Percentiles rank a stretch among this genome's conserved stretches.
Conservation (phyloP, 805 yeast species). For the Starmerella apis region DNA sequence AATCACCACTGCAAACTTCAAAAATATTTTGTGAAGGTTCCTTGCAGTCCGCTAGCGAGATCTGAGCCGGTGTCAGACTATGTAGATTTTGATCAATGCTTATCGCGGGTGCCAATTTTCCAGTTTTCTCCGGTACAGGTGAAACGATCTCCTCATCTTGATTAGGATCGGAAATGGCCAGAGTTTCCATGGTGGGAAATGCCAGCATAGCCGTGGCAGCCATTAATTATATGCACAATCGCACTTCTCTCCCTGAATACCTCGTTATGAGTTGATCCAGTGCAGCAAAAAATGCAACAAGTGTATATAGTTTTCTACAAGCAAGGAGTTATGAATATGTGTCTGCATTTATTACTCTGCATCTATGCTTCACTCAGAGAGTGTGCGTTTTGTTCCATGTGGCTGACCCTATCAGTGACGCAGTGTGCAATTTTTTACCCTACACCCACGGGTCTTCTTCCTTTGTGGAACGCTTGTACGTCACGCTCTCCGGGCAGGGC, state of each 20-base stretch:
- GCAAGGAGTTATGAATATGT: background rate
- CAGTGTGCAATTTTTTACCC: background rate
- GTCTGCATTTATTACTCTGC: background rate
- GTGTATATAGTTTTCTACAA: background rate
- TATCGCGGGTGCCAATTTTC: background rate
- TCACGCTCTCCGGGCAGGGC: background rate
- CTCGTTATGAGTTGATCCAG: background rate
- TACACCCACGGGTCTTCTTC: background rate
- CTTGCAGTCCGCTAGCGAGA: background rate
- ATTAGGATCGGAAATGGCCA: background rate
- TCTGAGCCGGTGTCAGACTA: background rate
- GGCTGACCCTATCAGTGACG: conserved; percentile 10
- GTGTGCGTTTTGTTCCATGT: conserved; percentile 6
- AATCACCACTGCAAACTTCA: background rate
- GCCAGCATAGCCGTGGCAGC: conserved; percentile 2
- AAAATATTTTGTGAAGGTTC: background rate
- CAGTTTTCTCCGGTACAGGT: background rate
- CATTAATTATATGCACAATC: background rate
- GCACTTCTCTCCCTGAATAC: background rate
- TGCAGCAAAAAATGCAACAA: background rate
- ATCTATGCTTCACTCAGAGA: background rate
- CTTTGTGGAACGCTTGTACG: background rate
- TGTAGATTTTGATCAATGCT: background rate
- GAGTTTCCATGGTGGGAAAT: background rate
- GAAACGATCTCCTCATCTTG: background rate